Evolutionary conservation across 257 asterid species (phyloP), one percentile per base, ranked within the genome.

Genomic region (Capsicum baccatum): DNA sequence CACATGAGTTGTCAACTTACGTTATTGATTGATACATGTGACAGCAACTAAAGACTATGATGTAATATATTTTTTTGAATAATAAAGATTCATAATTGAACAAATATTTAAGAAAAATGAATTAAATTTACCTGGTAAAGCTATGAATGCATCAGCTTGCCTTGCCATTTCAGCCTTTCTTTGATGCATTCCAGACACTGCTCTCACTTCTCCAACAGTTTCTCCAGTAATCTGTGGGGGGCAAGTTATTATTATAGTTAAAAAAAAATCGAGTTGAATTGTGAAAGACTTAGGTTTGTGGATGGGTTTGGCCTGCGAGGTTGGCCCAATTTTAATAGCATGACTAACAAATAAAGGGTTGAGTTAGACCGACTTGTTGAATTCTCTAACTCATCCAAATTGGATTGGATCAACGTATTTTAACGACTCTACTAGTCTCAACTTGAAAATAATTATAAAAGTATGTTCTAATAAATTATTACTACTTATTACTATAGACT

Each of bases 151-250:
- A 85, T 95, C 99, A 39, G 99, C 97, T 86, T 92, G 98, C 58
- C 94, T 92, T 67, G 97, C 97, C 99, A 95, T 95, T 91, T 95
- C 99, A 76, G 99, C 99, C 48, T 95, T 95, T 50, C 99, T 92
- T 79, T 95, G 99, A 68, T 95, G 99, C 99, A 95, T 95, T 6
- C 93, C 95, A 5, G 98, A 88, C 58, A 95, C 99, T 1, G 97
- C 94, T 84, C 92, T 92, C 76, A 95, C 99, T 89, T 95, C 99
- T 85, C 99, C 99, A 6, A 95, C 91, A 4, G 94, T 92, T 86
- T 93, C 99, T 76, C 99, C 99, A 21, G 98, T 95, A 13, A 95
- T 94, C 99, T 95, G 91, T 82, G n/a, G 33, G 33, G 33, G 26
- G 26, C 26, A 26, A 26, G 33, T 26, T 26, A 26, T 26, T 26